A percentile compares a stretch with the other conserved stretches of the same genome.
Evolutionary conservation across 768 basidiomycete genomes (phyloP).

Genomic region (Tylopilus balloui): DNA sequence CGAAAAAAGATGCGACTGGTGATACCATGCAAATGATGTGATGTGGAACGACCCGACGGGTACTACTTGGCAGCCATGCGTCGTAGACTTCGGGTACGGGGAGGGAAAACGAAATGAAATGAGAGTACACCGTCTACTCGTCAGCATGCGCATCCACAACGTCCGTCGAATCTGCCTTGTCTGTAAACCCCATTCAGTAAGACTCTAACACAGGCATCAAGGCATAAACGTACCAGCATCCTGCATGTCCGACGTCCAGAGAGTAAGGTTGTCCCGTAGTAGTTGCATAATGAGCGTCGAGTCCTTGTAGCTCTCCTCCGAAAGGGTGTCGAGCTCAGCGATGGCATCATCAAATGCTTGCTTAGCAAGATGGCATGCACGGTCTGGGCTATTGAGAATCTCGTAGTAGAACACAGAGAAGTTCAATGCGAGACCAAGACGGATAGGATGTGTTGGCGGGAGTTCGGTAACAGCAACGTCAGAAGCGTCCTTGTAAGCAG

Average conservation of each 20-base stretch:
- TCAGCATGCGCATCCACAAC: slow-evolving; percentile 62
- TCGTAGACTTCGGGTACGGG: slow-evolving; percentile 16
- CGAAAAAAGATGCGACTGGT: slow-evolving; percentile 30
- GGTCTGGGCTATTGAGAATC: slow-evolving; percentile 97
- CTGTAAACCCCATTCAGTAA: slow-evolving; percentile 35
- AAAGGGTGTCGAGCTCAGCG: slow-evolving; percentile 97
- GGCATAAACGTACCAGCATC: slow-evolving; percentile 65
- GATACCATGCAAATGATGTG: slow-evolving; percentile 32
- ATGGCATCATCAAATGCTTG: slow-evolving; percentile 99
- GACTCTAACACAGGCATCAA: background rate
- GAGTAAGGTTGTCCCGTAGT: slow-evolving; percentile 93
- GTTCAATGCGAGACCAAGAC: slow-evolving; percentile 96
- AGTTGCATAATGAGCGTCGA: slow-evolving; percentile 97
- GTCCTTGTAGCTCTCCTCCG: slow-evolving; percentile 99
- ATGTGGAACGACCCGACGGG: slow-evolving; percentile 16
- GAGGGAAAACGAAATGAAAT: slow-evolving; percentile 11
- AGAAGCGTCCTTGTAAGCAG: slow-evolving; percentile 96
- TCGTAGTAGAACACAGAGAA: slow-evolving; percentile 99
- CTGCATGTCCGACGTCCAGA: slow-evolving; percentile 99
- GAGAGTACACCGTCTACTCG: slow-evolving; percentile 43
- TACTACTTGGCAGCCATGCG: slow-evolving; percentile 10
- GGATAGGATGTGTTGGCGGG: slow-evolving; percentile 94
- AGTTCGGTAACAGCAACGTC: slow-evolving; percentile 96
- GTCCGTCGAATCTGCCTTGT: slow-evolving; percentile 72
- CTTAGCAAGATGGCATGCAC: slow-evolving; percentile 97